Conservation (phyloP, 345 rosid genomes). For the Cochlearia excelsa region DNA sequence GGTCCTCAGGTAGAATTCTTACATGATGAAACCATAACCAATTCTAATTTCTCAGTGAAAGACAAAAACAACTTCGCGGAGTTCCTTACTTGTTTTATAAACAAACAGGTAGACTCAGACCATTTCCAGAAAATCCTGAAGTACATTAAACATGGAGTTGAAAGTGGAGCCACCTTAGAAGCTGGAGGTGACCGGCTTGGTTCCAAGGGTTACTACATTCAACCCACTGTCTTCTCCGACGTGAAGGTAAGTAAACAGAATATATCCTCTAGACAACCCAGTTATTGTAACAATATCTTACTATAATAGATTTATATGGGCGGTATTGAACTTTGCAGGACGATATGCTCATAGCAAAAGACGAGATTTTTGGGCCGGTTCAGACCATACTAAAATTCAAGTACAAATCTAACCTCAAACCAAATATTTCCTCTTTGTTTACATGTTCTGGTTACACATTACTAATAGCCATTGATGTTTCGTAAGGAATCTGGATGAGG, state of each 20-base stretch:
- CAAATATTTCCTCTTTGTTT: slow-evolving; percentile 9
- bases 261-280: not conserved
- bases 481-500: slow-evolving; percentile 70
- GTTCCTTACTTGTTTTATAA: slow-evolving; percentile 8
- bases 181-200: slow-evolving; percentile 80
- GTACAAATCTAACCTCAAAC: slow-evolving; percentile 36
- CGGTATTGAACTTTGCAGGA: slow-evolving; percentile 45
- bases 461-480: slow-evolving; percentile 22
- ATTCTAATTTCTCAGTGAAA: slow-evolving; percentile 4
- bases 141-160: slow-evolving; percentile 70
- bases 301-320: not conserved
- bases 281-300: not conserved
- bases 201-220: slow-evolving; percentile 67
- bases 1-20: slow-evolving; percentile 79
- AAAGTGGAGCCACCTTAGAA: slow-evolving; percentile 85
- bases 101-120: slow-evolving; percentile 58
- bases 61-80: slow-evolving; percentile 5
- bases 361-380: slow-evolving; percentile 95
- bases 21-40: slow-evolving; percentile 14
- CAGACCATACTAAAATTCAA: slow-evolving; percentile 86
- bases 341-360: slow-evolving; percentile 83
- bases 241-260: slow-evolving; percentile 53
- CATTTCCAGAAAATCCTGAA: slow-evolving; percentile 69
- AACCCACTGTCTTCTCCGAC: slow-evolving; percentile 96
- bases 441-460: not conserved